Conservation (phyloP, 768 basidiomycete genomes). For the Rhodotorula paludigena region DNA sequence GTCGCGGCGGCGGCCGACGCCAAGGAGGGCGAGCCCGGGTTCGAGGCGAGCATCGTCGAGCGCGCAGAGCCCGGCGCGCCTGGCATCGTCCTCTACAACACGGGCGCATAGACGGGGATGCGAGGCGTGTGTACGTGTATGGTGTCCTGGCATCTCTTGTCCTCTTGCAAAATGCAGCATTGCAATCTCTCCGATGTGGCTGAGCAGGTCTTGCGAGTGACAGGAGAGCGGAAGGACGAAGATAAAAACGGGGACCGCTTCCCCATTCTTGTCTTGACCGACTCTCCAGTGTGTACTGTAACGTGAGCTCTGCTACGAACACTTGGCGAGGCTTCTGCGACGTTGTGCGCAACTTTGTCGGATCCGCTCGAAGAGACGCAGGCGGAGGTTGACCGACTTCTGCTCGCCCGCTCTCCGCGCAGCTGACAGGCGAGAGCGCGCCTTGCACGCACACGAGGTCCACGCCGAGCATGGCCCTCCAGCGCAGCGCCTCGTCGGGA, state of each 20-base stretch:
- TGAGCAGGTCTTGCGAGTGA: too few relatives aligned
- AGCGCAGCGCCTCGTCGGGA: not conserved
- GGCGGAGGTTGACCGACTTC: too few relatives aligned
- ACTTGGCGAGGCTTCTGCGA: too few relatives aligned
- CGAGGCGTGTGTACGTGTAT: not conserved
- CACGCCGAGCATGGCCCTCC: constrained; percentile 24
- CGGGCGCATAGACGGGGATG: not conserved
- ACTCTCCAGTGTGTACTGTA: too few relatives aligned
- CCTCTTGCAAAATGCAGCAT: constrained; percentile 1
- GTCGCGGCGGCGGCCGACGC: constrained; percentile 60
- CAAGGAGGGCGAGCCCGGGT: constrained; percentile 54
- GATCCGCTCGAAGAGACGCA: too few relatives aligned
- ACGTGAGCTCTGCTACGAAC: too few relatives aligned
- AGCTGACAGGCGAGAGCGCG: constrained; percentile 1
- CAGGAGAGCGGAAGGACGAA: too few relatives aligned
- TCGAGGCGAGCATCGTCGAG: constrained; percentile 66
- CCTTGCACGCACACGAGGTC: not conserved
- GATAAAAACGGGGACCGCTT: too few relatives aligned
- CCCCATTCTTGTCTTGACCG: too few relatives aligned
- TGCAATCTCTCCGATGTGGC: too few relatives aligned
- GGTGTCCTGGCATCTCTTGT: not conserved
- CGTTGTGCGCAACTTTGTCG: too few relatives aligned
- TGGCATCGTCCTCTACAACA: constrained; percentile 78
- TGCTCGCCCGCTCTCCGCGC: too few relatives aligned
- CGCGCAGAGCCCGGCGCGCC: constrained; percentile 82